A percentile compares a stretch with the other conserved stretches of the same genome.
These are phyloP conservation scores for Primulina eburnea DNA, from an alignment of 257 asterid genomes.

Conservation along the genomic window DNA sequence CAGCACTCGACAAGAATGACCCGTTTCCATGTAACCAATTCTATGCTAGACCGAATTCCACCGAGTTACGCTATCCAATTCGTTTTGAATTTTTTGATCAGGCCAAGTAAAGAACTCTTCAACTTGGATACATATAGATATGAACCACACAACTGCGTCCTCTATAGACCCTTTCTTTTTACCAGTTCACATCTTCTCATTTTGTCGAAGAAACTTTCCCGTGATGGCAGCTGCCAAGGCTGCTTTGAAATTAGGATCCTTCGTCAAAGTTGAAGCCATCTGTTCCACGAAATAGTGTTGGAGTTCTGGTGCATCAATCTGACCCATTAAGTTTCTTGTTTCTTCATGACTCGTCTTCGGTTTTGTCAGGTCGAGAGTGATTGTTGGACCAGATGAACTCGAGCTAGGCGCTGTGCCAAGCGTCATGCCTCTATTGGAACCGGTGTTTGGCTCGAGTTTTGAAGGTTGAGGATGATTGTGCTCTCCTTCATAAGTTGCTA, in stretches of 20 bases:
- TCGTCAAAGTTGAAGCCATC: conserved; percentile 76
- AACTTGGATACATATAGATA: no score
- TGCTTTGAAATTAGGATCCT: conserved; percentile 80
- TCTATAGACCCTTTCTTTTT: conserved; percentile 2
- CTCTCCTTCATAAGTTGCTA: conserved; percentile 89
- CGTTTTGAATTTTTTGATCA: neutral
- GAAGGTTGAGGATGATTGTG: conserved; percentile 74
- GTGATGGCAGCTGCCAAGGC: conserved; percentile 85
- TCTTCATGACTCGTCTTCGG: conserved; percentile 31
- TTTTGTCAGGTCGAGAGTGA: conserved; percentile 66
- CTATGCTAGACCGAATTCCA: neutral
- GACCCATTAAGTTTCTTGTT: conserved; percentile 18
- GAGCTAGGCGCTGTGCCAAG: conserved; percentile 40
- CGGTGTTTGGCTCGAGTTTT: conserved; percentile 39
- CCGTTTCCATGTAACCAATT: neutral
- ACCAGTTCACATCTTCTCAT: conserved; percentile 32
- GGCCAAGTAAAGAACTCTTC: neutral
- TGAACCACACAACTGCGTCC: conserved; percentile 11
- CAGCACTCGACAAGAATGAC: neutral
- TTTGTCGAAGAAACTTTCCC: conserved; percentile 54
- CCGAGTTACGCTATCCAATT: neutral
- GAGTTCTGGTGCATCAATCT: conserved; percentile 40
- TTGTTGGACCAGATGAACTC: conserved; percentile 37
- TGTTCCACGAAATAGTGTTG: conserved; percentile 62
- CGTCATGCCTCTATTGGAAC: conserved; percentile 30